These are phyloP conservation scores for Torrubiella hemipterigena DNA, from an alignment of 2,329 filamentous ascomycete species.

Conservation along the genomic window DNA sequence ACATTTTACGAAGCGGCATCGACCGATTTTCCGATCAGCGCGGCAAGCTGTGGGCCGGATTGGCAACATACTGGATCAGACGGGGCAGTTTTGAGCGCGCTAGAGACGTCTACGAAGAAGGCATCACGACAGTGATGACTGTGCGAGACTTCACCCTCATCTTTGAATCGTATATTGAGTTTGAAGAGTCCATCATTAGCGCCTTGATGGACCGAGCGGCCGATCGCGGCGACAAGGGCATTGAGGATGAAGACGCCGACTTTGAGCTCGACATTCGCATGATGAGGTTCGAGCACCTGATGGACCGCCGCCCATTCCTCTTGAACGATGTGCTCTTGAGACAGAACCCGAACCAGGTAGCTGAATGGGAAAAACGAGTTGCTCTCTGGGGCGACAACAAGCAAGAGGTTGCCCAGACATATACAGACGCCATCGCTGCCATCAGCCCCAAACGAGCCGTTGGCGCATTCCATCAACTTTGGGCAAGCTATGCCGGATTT, in stretches of 20 bases:
- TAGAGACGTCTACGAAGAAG: conserved; percentile 89
- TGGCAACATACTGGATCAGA: conserved; percentile 95
- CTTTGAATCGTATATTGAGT: conserved; percentile 93
- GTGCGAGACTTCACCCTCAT: conserved; percentile 94
- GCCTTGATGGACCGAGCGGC: conserved; percentile 84
- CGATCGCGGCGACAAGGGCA: conserved; percentile 63
- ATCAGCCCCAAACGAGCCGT: conserved; percentile 91
- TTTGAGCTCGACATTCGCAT: conserved; percentile 93
- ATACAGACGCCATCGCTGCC: conserved; percentile 84
- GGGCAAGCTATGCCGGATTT: conserved; percentile 94
- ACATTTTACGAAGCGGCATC: conserved; percentile 87
- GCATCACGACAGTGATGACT: conserved; percentile 95
- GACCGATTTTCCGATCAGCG: conserved; percentile 83
- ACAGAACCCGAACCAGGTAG: conserved; percentile 92
- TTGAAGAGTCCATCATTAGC: conserved; percentile 90
- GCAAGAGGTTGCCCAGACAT: conserved; percentile 81
- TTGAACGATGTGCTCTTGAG: conserved; percentile 91
- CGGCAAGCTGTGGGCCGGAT: conserved; percentile 86
- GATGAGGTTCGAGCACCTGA: conserved; percentile 95
- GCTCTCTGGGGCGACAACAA: conserved; percentile 91
- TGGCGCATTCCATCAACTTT: conserved; percentile 87
- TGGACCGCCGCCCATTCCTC: conserved; percentile 92
- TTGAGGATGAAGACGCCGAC: conserved; percentile 71
- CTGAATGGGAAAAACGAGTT: conserved; percentile 96
- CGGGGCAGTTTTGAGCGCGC: conserved; percentile 86